Conservation (phyloP, 1,284 basidiomycete species). For the Trametes sp. region DNA sequence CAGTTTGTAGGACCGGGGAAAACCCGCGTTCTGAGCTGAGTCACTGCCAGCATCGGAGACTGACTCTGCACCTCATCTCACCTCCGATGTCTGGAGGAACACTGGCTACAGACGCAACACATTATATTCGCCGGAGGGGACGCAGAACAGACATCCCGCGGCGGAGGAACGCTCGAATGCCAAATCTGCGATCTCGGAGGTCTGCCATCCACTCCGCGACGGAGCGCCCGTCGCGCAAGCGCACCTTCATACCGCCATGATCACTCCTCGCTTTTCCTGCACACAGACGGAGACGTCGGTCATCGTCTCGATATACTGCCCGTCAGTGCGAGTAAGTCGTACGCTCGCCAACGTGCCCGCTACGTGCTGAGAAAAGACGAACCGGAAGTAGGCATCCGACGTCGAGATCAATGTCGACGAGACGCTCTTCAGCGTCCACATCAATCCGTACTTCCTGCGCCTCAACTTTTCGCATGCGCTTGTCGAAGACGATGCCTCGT, state of each 20-base stretch:
- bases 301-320: slow-evolving; percentile 73
- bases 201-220: slow-evolving; percentile 18
- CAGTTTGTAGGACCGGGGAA: slow-evolving; percentile 8
- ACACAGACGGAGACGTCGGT: slow-evolving; percentile 69
- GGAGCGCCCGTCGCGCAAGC: slow-evolving; percentile 29
- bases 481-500: slow-evolving; percentile 74
- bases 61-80: slow-evolving; percentile 13
- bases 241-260: slow-evolving; percentile 55
- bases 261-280: slow-evolving; percentile 82
- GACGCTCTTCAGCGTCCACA: slow-evolving; percentile 73
- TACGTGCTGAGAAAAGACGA: slow-evolving; percentile 38
- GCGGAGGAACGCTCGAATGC: not conserved
- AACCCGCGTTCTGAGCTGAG: slow-evolving; percentile 6
- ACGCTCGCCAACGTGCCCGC: slow-evolving; percentile 15
- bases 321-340: slow-evolving; percentile 74
- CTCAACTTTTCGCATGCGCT: slow-evolving; percentile 71
- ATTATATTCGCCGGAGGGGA: not conserved
- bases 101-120: not conserved
- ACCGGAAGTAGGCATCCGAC: slow-evolving; percentile 69
- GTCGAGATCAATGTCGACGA: slow-evolving; percentile 80
- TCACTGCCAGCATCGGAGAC: slow-evolving; percentile 11
- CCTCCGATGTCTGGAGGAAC: slow-evolving; percentile 6
- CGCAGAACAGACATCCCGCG: not conserved
- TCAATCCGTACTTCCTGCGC: slow-evolving; percentile 84
- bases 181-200: slow-evolving; percentile 27